Percentiles rank a stretch among this genome's conserved stretches.
phyloP scores from a whole-genome alignment of 169 alveolate species.

The Eimeria acervulina region DNA sequence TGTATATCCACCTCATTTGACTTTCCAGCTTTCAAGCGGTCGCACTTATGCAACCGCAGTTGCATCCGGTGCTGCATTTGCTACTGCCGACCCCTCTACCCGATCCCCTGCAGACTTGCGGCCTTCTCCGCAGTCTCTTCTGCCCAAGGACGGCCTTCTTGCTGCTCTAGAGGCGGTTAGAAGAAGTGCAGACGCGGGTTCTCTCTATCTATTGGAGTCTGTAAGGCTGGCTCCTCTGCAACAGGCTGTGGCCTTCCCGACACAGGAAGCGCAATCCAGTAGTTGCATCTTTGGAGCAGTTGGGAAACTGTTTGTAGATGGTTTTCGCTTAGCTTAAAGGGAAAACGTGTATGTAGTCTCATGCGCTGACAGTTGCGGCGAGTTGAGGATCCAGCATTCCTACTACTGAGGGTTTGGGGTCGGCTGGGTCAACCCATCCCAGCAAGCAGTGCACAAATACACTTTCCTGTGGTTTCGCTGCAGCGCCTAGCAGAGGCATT shows the following conservation, averaged over 20 bases:
- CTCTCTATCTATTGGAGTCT: slow-evolving; percentile 29
- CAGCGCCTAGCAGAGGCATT: slow-evolving; percentile 14
- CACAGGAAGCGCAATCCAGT: not conserved
- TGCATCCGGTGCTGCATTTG: not conserved
- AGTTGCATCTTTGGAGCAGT: not conserved
- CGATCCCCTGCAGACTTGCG: not conserved
- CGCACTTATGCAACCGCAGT: not conserved
- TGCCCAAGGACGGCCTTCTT: not conserved
- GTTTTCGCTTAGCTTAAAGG: not conserved
- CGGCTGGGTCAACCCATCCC: no score
- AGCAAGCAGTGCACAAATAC: not conserved
- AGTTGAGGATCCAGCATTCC: not conserved
- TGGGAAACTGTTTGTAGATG: not conserved
- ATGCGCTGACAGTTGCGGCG: not conserved
- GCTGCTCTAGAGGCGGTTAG: not conserved
- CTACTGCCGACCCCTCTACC: not conserved
- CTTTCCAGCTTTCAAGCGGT: not conserved
- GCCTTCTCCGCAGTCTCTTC: not conserved
- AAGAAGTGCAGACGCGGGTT: slow-evolving; percentile 30
- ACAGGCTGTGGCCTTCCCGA: not conserved
- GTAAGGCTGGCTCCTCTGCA: slow-evolving; percentile 1
- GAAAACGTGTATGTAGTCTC: not conserved
- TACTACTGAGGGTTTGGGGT: not conserved
- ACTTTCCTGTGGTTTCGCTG: not conserved
- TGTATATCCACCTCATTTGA: not conserved